Percentiles rank a stretch among this genome's conserved stretches.
phyloP scores from a whole-genome alignment of 768 basidiomycete species.

The Tricholoma bakamatsutake region DNA sequence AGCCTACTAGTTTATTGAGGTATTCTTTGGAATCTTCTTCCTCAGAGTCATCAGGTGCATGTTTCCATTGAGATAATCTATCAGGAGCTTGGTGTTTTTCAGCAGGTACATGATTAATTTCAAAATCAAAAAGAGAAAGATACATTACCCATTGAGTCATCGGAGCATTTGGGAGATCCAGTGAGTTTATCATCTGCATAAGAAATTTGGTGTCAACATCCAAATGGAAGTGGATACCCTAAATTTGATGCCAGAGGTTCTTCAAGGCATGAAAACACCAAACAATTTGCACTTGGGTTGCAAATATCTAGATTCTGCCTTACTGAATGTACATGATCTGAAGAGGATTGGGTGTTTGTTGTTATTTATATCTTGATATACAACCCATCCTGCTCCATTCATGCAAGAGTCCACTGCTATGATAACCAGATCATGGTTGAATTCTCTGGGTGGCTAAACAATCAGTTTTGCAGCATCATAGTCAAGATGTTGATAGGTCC shows the following conservation, averaged over 20 bases:
- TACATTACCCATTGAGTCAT: slow-evolving; percentile 34
- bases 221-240: slow-evolving; percentile 25
- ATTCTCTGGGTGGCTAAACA: slow-evolving; percentile 1
- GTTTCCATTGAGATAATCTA: slow-evolving; percentile 24
- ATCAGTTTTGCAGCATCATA: slow-evolving; percentile 16
- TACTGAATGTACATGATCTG: slow-evolving; percentile 17
- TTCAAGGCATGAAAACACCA: slow-evolving; percentile 26
- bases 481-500: no score
- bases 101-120: slow-evolving; percentile 28
- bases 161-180: slow-evolving; percentile 28
- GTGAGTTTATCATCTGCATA: slow-evolving; percentile 29
- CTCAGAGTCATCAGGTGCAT: slow-evolving; percentile 7
- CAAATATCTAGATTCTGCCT: slow-evolving; percentile 24
- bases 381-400: slow-evolving; percentile 28
- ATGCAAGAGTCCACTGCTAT: slow-evolving; percentile 28
- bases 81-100: slow-evolving; percentile 25
- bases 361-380: slow-evolving; percentile 18
- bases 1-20: slow-evolving; percentile 10
- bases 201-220: slow-evolving; percentile 32
- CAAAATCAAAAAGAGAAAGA: slow-evolving; percentile 30
- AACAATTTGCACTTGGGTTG: slow-evolving; percentile 34
- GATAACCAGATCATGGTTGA: slow-evolving; percentile 21
- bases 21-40: slow-evolving; percentile 24
- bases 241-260: slow-evolving; percentile 21
- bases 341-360: neutral